phyloP scores from a whole-genome alignment of 225 moss, liverwort and hornwort species.

The Sphagnum contortum region DNA sequence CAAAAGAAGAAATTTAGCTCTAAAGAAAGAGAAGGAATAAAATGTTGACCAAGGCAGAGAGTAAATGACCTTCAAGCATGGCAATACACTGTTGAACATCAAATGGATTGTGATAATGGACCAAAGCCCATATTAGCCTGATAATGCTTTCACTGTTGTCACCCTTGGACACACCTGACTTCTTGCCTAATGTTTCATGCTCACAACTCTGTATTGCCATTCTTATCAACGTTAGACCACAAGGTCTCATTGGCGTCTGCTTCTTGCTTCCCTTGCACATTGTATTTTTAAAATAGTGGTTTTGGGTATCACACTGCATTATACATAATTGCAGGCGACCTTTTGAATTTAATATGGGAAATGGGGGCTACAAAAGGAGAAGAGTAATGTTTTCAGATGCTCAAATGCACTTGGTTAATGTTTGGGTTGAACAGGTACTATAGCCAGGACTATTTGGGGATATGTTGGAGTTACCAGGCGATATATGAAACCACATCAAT shows the following conservation, averaged over 20 bases:
- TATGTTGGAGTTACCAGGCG: slow-evolving; percentile 94
- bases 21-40: too few species aligned
- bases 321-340: too few species aligned
- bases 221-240: too few species aligned
- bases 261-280: too few species aligned
- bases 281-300: too few species aligned
- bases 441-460: slow-evolving; percentile 88
- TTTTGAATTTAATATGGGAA: too few species aligned
- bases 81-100: slow-evolving; percentile 98
- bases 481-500: slow-evolving; percentile 84
- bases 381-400: background rate
- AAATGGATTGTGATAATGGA: slow-evolving; percentile 68
- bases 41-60: too few species aligned
- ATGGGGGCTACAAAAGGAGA: too few species aligned
- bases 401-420: background rate
- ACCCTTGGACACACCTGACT: slow-evolving; percentile 40
- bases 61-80: slow-evolving; percentile 67
- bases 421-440: slow-evolving; percentile 63
- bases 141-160: slow-evolving; percentile 68
- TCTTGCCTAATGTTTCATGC: slow-evolving; percentile 68
- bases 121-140: slow-evolving; percentile 95
- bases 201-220: slow-evolving; percentile 46
- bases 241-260: too few species aligned
- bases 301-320: too few species aligned
- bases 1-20: too few species aligned